Evolutionary conservation across 1,284 basidiomycete genomes (phyloP).

Genomic region (Phlebopus sp.): DNA sequence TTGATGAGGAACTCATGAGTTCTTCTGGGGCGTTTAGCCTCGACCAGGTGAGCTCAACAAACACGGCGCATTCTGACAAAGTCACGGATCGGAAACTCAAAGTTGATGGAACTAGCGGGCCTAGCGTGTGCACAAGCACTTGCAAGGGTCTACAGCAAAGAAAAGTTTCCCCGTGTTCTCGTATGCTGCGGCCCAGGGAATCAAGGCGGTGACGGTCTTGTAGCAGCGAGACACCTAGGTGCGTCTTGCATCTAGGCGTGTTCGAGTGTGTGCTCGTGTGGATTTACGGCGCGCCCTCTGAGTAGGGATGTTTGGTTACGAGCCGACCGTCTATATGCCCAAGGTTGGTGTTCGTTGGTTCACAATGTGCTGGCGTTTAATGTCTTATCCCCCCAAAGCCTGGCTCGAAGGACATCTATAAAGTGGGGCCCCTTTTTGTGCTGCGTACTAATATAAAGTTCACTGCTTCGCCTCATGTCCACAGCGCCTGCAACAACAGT

Average conservation of each 20-base stretch:
- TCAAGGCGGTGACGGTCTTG: slow-evolving; percentile 96
- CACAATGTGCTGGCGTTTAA: background rate
- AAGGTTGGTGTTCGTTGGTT: slow-evolving; percentile 55
- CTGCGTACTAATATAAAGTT: background rate
- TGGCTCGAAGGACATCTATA: slow-evolving; percentile 86
- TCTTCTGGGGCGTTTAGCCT: slow-evolving; percentile 82
- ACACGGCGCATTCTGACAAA: slow-evolving; percentile 3
- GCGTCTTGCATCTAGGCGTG: slow-evolving; percentile 17
- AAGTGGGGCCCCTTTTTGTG: slow-evolving; percentile 39
- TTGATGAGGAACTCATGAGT: slow-evolving; percentile 92
- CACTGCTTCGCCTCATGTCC: background rate
- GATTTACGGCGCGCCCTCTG: background rate
- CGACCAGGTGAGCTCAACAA: slow-evolving; percentile 62
- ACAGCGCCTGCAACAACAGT: slow-evolving; percentile 81
- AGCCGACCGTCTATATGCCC: slow-evolving; percentile 85
- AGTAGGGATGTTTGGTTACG: slow-evolving; percentile 85
- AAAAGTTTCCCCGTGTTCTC: slow-evolving; percentile 71
- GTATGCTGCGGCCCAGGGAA: slow-evolving; percentile 97
- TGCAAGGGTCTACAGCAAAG: slow-evolving; percentile 69
- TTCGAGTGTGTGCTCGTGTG: slow-evolving; percentile 1
- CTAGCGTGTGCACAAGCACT: slow-evolving; percentile 91
- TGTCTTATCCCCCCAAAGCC: slow-evolving; percentile 44
- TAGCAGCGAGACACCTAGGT: slow-evolving; percentile 94
- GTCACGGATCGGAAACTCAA: slow-evolving; percentile 1
- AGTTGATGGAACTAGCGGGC: slow-evolving; percentile 99